Evolutionary conservation across 257 asterid species (phyloP), one percentile per base, ranked within the genome.

Genomic region (Capsicum baccatum): DNA sequence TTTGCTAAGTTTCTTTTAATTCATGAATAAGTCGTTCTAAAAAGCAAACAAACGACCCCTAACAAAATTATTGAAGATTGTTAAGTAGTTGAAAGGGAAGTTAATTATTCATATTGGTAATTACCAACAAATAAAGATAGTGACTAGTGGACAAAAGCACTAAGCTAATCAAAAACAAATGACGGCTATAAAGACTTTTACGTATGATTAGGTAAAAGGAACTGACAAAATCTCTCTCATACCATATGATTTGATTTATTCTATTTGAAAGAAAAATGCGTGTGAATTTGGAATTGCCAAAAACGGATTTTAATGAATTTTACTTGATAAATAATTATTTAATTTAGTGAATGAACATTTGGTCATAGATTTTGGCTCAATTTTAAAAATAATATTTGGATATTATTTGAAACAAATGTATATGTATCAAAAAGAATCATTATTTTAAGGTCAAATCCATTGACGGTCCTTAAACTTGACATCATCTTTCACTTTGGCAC

Each of bases 121-220:
- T 74, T 21, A 74, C 21, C 7, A 39, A 16, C 3, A 44, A 33
- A 55, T 74, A 50, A 48, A 54, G 81, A 56, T 42, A 39, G 35
- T 19, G 80, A 50, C 47, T 74, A 7, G 16, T 48, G 44, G n/a
- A 73, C 6, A 73, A 48, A 47, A 19, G 47, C 39, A 54, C 44
- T 2, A 21, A 76, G 63, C 63, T 52, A 54, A 83, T 6, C 6
- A 37, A 66, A 33, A 4, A 37, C 62, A 57, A 56, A 48, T 83
- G 62, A 69, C 63, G 47, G 81, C 57, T 9, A 76, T 26, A 26
- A 76, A 21, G 48, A 76, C 81, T 52, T 76, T 76, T 50, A 52
- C 63, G 81, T 76, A 76, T 76, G 63, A 76, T 76, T 76, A 52
- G 13, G 48, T 52, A 55, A 52, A 70, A n/a, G 56, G 0, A 68